These are phyloP conservation scores for Coniochaeta sp. DNA, from an alignment of 2,329 filamentous ascomycete genomes.

Conservation along the genomic window DNA sequence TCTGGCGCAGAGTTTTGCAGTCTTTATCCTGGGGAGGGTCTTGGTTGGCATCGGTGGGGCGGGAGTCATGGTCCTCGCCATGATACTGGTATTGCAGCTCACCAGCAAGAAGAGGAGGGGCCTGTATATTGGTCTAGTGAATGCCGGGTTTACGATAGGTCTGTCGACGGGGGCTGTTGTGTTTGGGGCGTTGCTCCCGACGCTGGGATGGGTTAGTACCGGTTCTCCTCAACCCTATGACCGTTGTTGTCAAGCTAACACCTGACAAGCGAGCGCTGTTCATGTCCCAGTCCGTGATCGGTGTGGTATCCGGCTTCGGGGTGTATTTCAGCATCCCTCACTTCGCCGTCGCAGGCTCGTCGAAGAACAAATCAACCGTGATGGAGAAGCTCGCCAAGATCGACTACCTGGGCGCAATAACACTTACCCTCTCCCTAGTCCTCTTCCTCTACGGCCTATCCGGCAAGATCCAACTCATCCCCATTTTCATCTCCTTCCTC, in stretches of 20 bases:
- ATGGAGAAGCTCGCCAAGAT: conserved; percentile 54
- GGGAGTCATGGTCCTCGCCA: conserved; percentile 64
- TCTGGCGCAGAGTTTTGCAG: conserved; percentile 46
- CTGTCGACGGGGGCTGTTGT: conserved; percentile 23
- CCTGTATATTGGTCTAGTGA: conserved; percentile 66
- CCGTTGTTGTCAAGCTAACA: background rate
- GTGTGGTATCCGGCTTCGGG: conserved; percentile 51
- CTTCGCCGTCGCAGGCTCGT: conserved; percentile 22
- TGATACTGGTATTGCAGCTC: conserved; percentile 72
- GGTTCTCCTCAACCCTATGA: background rate
- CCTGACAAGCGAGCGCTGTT: conserved; percentile 60
- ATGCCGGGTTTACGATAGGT: conserved; percentile 43
- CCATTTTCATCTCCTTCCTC: conserved; percentile 52
- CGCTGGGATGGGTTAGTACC: conserved; percentile 61
- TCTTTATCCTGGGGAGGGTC: conserved; percentile 63
- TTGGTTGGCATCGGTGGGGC: conserved; percentile 63
- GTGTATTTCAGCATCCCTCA: conserved; percentile 61
- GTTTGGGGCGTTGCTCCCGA: conserved; percentile 22
- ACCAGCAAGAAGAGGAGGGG: conserved; percentile 61
- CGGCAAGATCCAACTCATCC: conserved; percentile 49
- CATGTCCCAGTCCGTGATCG: conserved; percentile 61
- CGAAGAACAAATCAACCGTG: conserved; percentile 31
- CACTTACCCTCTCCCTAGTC: conserved; percentile 58
- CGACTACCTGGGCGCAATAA: conserved; percentile 66
- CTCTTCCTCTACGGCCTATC: conserved; percentile 66